Evolutionary conservation across 1,284 basidiomycete species (phyloP).

Genomic region (Sanguinoderma infundibulare): DNA sequence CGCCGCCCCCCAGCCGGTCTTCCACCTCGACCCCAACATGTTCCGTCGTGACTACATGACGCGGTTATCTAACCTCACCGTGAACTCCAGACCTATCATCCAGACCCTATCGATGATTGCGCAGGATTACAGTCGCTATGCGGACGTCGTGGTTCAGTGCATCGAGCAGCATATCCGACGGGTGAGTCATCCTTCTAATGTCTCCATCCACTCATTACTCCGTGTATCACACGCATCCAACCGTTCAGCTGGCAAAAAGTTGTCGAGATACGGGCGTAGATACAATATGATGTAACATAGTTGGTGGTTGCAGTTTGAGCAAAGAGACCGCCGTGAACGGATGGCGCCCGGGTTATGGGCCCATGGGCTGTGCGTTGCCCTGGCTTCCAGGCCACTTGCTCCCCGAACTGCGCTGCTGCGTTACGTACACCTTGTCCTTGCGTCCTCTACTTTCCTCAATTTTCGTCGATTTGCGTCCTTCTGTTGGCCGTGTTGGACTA

Average conservation of each 20-base stretch:
- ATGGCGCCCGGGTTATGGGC: neutral
- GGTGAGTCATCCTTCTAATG: conserved; percentile 62
- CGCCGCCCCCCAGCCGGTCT: conserved; percentile 38
- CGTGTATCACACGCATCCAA: neutral
- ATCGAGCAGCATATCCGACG: conserved; percentile 87
- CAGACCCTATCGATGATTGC: conserved; percentile 95
- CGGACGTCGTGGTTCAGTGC: conserved; percentile 86
- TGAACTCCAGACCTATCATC: conserved; percentile 97
- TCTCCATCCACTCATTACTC: conserved; percentile 8
- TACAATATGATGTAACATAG: conserved; percentile 29
- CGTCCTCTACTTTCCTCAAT: conserved; percentile 2
- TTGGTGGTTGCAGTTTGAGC: conserved; percentile 29
- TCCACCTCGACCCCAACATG: conserved; percentile 68
- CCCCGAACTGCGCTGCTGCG: conserved; percentile 21
- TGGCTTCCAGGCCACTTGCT: conserved; percentile 7
- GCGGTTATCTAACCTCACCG: conserved; percentile 84
- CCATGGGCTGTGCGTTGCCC: conserved; percentile 4
- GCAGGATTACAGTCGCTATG: conserved; percentile 82
- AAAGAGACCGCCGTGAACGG: conserved; percentile 27
- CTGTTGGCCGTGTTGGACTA: conserved; percentile 30
- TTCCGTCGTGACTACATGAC: conserved; percentile 84
- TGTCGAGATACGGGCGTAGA: neutral
- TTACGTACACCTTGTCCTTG: conserved; percentile 8
- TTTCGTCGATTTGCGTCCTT: conserved; percentile 34
- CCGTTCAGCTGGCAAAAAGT: neutral